Evolutionary conservation across 768 basidiomycete species (phyloP), one percentile per base, ranked within the genome.

Genomic region (Fistulinella prunicolor): DNA sequence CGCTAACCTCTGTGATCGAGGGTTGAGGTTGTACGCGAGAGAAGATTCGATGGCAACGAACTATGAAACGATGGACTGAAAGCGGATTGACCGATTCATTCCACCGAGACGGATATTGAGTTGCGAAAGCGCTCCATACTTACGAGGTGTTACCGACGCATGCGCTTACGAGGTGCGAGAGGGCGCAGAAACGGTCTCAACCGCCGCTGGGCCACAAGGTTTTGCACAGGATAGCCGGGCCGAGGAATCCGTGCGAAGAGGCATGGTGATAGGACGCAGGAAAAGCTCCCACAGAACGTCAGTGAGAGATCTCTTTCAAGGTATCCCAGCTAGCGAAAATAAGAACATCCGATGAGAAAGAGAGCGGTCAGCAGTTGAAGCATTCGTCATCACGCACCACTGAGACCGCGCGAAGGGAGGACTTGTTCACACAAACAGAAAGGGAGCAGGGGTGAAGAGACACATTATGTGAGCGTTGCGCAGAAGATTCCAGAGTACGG

Each of bases 1-100:
- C 47, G 46, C 24, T 35, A 49, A 35, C n/a, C 29, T 34, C 7
- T 47, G 46, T 39, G 51, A 56, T 56, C 57, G 46, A 51, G 57
- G 54, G 55, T n/a, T 43, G 46, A 32, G 29, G 32, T 28, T 19
- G 30, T 53, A 52, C 29, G 53, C 34, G 47, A 62, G 23, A 39
- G 49, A 47, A 51, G 35, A n/a, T 17, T 44, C 41, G 8, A 44
- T 29, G 6, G 32, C 13, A 23, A 49, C 9, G 38, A 24, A 16
- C 26, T 1, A 46, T 48, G 49, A 40, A 45, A 42, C 24, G 48
- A n/a, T 38, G 42, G 20, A 35, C 17, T 10, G 2, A 36, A 24
- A 22, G 37, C 35, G 16, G 10, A 19, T 35, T 40, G 43, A 35
- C 6, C 2, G 6, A 22, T 16, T 6, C 6, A 48, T 20, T 42